Conservation (phyloP, 129 eudicot genomes). For the Helichrysum umbraculigerum region DNA sequence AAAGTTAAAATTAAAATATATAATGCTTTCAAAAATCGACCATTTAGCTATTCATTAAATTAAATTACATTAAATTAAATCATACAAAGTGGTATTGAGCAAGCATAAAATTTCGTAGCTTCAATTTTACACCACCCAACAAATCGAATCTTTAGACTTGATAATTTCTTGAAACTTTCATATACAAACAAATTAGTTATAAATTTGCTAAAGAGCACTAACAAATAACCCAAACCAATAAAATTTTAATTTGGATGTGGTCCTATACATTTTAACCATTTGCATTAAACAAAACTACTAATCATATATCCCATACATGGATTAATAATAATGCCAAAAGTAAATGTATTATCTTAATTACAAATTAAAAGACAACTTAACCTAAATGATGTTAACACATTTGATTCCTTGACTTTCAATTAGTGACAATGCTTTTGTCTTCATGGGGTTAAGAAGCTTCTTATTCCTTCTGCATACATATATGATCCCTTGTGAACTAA, state of each 20-base stretch:
- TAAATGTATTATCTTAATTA: no score
- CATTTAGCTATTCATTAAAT: no score
- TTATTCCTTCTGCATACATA: constrained; percentile 26
- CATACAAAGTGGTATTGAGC: constrained; percentile 12
- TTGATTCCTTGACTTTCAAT: constrained; percentile 31
- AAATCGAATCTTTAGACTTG: constrained; percentile 18
- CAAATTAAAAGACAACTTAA: constrained; percentile 14
- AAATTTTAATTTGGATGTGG: background rate
- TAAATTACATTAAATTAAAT: no score
- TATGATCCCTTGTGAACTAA: constrained; percentile 32
- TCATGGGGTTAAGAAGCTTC: constrained; percentile 30
- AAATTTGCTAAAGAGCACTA: no score
- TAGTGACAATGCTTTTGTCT: constrained; percentile 24
- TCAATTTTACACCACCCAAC: constrained; percentile 9
- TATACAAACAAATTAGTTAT: background rate
- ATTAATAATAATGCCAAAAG: background rate
- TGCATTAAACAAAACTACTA: background rate
- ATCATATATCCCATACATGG: background rate
- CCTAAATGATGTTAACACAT: constrained; percentile 27
- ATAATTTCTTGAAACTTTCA: constrained; percentile 21
- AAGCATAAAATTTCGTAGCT: background rate
- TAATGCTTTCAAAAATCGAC: no score
- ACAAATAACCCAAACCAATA: no score
- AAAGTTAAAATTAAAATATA: no score
- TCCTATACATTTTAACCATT: background rate